Evolutionary conservation across 345 rosid species (phyloP), one percentile per base, ranked within the genome.

Genomic region (Murraya paniculata): DNA sequence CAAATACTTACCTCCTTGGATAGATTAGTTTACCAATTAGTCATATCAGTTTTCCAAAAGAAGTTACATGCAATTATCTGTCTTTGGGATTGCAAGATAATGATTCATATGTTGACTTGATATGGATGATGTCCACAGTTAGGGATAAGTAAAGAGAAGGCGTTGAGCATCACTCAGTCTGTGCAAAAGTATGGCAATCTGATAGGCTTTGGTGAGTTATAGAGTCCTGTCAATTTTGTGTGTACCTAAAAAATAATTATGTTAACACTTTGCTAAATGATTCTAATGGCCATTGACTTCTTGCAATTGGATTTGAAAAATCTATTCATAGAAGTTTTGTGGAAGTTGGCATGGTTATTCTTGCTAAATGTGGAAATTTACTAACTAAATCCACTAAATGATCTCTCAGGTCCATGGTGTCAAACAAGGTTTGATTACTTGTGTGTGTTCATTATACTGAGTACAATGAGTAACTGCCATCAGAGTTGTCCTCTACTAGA

Each of bases 131-230:
- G 64, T 22, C 53, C 82, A 83, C 72, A 94, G 98, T 79, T 90
- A 58, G 97, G 97, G 39, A 86, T 93, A 59, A 88, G 95, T 76
- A 85, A 89, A 81, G 95, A 93, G 84, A 94, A 88, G 85, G 94
- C 84, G 21, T 14, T 67, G 72, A 82, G 84, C 74, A 93, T 91
- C 81, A 84, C 90, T 68, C 69, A 64, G 9, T 77, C 77, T 4
- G 93, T 94, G 68, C 88, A 89, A 78, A 91, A 86, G 30, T 91
- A 94, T 71, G 97, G 98, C 65, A 94, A 93, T 83, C 91, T 93
- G 59, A 84, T 86, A 24, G 98, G 97, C 75, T 80, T 88, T 68
- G 91, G 98, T 94, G 88, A 88, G 97, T 81, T 41, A 28, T 28
- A 38, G 79, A 57, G 25, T 80, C 61, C 48, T 28, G 6, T 13